Conservation (phyloP, 441 rosid species). For the Cnidoscolus chayamansa region DNA sequence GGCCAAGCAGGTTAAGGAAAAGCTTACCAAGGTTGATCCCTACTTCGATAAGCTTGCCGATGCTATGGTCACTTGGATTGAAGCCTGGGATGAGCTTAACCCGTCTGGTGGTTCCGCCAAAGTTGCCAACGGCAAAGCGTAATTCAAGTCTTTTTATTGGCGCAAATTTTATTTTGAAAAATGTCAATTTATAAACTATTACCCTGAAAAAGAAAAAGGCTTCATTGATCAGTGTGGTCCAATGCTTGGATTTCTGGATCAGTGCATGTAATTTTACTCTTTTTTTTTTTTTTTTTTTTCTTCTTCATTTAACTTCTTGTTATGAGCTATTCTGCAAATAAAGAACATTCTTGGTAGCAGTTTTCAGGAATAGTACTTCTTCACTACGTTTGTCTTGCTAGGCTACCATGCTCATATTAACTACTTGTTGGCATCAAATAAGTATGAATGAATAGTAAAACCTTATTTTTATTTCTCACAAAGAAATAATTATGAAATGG, state of each 20-base stretch:
- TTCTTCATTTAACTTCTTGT: conserved; percentile 16
- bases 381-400: no score
- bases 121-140: conserved; percentile 39
- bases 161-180: not conserved
- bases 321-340: not conserved
- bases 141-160: conserved; percentile 18
- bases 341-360: no score
- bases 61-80: conserved; percentile 97
- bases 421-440: no score
- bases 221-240: conserved; percentile 17
- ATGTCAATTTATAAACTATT: not conserved
- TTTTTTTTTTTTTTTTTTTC: not conserved
- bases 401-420: no score
- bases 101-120: conserved; percentile 34
- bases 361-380: not conserved
- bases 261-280: conserved; percentile 10
- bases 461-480: no score
- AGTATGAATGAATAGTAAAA: no score
- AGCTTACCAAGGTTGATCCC: conserved; percentile 69
- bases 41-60: conserved; percentile 90
- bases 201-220: not conserved
- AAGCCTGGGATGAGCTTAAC: conserved; percentile 95
- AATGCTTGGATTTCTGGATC: conserved; percentile 13
- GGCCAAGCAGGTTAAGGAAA: conserved; percentile 74
- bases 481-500: no score